These are phyloP conservation scores for Neurospora sp. DNA, from an alignment of 2,329 filamentous ascomycete species.

Conservation along the genomic window DNA sequence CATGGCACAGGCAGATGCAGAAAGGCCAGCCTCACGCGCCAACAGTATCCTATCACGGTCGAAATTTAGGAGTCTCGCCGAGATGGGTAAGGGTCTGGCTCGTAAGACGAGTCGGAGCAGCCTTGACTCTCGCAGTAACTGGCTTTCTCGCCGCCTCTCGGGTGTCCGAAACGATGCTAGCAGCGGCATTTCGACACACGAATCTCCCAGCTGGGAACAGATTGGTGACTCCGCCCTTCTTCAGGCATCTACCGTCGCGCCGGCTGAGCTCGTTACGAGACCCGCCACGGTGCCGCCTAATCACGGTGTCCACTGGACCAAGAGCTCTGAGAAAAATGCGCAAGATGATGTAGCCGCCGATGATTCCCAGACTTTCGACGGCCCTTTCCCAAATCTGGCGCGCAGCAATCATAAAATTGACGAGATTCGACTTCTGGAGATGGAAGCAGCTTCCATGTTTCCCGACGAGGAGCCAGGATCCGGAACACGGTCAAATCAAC, in stretches of 20 bases:
- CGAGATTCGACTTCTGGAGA: conserved; percentile 26
- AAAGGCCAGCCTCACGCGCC: conserved; percentile 17
- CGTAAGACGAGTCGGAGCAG: conserved; percentile 27
- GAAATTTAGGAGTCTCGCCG: conserved; percentile 26
- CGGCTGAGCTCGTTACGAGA: conserved; percentile 4
- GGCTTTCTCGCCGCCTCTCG: conserved; percentile 14
- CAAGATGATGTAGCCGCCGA: conserved; percentile 48
- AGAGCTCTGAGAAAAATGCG: conserved; percentile 45
- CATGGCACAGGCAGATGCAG: conserved; percentile 16
- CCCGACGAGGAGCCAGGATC: conserved; percentile 10
- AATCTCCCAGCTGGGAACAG: conserved; percentile 16
- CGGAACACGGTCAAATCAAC: conserved; percentile 8
- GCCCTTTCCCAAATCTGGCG: conserved; percentile 38
- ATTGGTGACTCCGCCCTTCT: conserved; percentile 1
- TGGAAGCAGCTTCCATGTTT: conserved; percentile 13
- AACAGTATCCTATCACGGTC: conserved; percentile 27
- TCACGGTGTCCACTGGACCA: conserved; percentile 29
- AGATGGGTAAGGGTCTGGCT: conserved; percentile 23
- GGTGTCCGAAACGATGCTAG: conserved; percentile 12
- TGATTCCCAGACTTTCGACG: conserved; percentile 45
- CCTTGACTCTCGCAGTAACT: conserved; percentile 15
- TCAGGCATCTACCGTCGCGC: conserved; percentile 10
- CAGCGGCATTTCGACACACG: conserved; percentile 2
- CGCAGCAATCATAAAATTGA: conserved; percentile 26
- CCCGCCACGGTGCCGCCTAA: conserved; percentile 5